Evolutionary conservation across 2,329 filamentous ascomycete genomes (phyloP).

Genomic region (Aspergillus ibericus): DNA sequence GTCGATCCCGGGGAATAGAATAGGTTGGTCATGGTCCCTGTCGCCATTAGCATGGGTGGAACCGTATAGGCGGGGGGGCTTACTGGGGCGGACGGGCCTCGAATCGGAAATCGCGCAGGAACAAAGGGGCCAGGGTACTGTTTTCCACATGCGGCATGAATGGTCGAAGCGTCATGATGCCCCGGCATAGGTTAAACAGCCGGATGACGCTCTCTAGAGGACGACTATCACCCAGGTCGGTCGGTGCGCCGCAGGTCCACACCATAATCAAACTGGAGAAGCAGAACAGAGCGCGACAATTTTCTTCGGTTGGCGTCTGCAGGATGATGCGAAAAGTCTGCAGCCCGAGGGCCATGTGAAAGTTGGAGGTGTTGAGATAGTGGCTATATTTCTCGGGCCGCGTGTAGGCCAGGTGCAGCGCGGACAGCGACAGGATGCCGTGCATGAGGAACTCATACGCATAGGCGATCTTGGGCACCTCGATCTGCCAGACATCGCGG

Average conservation of each 20-base stretch:
- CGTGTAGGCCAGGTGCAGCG: conserved; percentile 12
- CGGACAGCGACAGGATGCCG: conserved; percentile 4
- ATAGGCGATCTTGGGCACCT: conserved; percentile 6
- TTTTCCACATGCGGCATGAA: not conserved
- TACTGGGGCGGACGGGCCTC: not conserved
- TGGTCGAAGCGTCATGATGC: conserved; percentile 5
- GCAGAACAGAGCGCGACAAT: conserved; percentile 10
- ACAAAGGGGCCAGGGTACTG: not conserved
- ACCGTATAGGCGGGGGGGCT: not conserved
- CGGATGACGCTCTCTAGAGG: conserved; percentile 3
- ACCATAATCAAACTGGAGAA: conserved; percentile 13
- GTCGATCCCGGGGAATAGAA: not conserved
- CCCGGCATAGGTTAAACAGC: conserved; percentile 9
- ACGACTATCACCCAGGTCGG: not conserved
- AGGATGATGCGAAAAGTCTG: conserved; percentile 7
- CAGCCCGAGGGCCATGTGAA: conserved; percentile 20
- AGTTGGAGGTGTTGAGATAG: conserved; percentile 16
- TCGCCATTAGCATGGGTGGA: not conserved
- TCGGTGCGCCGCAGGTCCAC: conserved; percentile 7
- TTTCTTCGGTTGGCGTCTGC: conserved; percentile 2
- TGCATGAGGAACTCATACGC: conserved; percentile 10
- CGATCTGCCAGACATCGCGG: conserved; percentile 1
- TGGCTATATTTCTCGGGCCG: conserved; percentile 17
- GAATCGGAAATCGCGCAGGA: not conserved
- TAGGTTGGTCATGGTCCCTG: not conserved